Conservation (phyloP, 179 eudicot species). For the Sideroxylon spinosum region DNA sequence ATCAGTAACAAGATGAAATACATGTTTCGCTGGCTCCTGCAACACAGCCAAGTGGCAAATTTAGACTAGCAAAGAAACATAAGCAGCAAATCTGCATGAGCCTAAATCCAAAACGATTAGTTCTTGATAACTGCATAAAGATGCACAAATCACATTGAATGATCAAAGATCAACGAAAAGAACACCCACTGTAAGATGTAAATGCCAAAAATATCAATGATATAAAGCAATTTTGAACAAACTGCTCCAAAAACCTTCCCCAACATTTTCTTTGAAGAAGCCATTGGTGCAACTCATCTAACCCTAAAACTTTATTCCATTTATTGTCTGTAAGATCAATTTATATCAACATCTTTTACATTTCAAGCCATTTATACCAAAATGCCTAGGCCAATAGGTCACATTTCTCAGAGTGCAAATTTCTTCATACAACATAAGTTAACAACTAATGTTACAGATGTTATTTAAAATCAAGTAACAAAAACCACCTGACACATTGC, state of each 20-base stretch:
- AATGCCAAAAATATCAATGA: background rate
- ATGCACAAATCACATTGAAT: background rate
- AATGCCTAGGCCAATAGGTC: background rate
- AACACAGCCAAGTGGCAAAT: constrained; percentile 20
- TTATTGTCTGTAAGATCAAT: background rate
- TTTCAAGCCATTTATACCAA: background rate
- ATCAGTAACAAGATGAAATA: constrained; percentile 91
- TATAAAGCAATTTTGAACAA: background rate
- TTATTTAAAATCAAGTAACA: background rate
- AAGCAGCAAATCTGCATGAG: background rate
- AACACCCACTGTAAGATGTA: too few relatives aligned
- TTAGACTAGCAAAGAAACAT: constrained; percentile 8
- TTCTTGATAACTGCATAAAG: background rate
- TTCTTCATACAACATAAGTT: background rate
- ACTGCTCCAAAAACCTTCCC: background rate
- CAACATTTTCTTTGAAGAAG: background rate
- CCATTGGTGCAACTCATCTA: background rate
- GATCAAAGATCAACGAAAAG: background rate
- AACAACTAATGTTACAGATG: background rate
- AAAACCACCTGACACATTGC: background rate
- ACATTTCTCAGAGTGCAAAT: background rate
- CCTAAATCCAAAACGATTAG: constrained; percentile 4
- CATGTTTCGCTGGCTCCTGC: constrained; percentile 88
- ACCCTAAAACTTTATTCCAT: background rate
- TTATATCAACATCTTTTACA: background rate